phyloP scores from a whole-genome alignment of 371 early-diverging fungal genomes.

The Apophysomyces sp. region DNA sequence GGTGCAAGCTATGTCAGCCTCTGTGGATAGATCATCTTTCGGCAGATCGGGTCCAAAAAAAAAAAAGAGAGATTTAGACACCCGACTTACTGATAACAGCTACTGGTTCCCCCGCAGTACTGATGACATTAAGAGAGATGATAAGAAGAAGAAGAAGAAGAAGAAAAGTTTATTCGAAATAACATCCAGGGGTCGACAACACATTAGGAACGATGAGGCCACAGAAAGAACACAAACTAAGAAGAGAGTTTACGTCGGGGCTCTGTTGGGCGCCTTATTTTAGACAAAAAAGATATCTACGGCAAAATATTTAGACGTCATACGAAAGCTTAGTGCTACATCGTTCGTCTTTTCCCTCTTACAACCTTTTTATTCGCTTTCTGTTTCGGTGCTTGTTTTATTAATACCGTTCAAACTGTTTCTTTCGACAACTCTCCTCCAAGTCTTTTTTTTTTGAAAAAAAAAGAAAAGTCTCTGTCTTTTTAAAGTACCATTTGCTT shows the following conservation, averaged over 20 bases:
- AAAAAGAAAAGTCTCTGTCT: background rate
- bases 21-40: conserved; percentile 1
- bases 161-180: too few species aligned
- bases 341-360: background rate
- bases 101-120: background rate
- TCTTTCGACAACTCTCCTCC: background rate
- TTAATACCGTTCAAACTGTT: background rate
- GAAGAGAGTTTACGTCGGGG: background rate
- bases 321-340: background rate
- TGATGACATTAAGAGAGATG: background rate
- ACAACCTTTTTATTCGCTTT: background rate
- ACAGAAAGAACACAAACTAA: background rate
- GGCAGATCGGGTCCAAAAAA: conserved; percentile 2
- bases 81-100: background rate
- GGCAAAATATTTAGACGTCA: background rate
- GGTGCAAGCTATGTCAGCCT: background rate
- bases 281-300: background rate
- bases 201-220: background rate
- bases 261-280: background rate
- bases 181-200: background rate
- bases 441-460: background rate
- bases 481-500: background rate
- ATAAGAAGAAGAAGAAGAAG: too few species aligned
- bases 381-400: background rate
- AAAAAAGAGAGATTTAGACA: background rate